These are phyloP conservation scores for Yarrowia deformans DNA, from an alignment of 805 yeast genomes.

Conservation along the genomic window DNA sequence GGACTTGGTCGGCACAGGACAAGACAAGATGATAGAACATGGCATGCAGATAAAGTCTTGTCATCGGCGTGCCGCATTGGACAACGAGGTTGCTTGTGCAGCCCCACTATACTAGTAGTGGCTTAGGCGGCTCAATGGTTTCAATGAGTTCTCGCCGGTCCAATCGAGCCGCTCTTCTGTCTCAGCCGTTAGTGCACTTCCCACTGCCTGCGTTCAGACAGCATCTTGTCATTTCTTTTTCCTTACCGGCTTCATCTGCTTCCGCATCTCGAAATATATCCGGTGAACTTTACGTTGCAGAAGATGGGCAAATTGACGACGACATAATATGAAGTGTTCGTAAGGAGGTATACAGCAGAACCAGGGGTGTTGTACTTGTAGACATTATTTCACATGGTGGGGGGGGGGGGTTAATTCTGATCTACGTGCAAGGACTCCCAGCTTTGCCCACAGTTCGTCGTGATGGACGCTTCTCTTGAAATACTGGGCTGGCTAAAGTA, in stretches of 20 bases:
- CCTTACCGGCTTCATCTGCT: neutral
- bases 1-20: neutral
- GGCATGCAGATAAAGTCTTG: neutral
- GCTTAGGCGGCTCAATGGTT: too few relatives aligned
- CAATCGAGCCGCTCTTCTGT: too few relatives aligned
- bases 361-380: too few relatives aligned
- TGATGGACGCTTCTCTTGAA: too few relatives aligned
- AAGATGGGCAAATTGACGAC: neutral
- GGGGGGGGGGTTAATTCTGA: too few relatives aligned
- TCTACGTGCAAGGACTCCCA: too few relatives aligned
- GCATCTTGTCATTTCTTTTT: neutral
- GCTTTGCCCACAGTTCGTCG: too few relatives aligned
- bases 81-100: neutral
- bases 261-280: neutral
- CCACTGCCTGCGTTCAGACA: neutral
- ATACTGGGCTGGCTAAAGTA: too few relatives aligned
- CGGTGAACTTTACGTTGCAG: neutral
- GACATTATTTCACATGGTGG: too few relatives aligned
- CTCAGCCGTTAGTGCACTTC: neutral
- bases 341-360: too few relatives aligned
- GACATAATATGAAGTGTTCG: neutral
- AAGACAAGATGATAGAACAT: conserved; percentile 6
- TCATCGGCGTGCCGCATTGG: conserved; percentile 1
- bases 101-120: neutral
- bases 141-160: too few relatives aligned